Percentiles rank a stretch among this genome's conserved stretches.
These are phyloP conservation scores for Limonium bicolor DNA, from an alignment of 148 eudicot species.

Conservation along the genomic window DNA sequence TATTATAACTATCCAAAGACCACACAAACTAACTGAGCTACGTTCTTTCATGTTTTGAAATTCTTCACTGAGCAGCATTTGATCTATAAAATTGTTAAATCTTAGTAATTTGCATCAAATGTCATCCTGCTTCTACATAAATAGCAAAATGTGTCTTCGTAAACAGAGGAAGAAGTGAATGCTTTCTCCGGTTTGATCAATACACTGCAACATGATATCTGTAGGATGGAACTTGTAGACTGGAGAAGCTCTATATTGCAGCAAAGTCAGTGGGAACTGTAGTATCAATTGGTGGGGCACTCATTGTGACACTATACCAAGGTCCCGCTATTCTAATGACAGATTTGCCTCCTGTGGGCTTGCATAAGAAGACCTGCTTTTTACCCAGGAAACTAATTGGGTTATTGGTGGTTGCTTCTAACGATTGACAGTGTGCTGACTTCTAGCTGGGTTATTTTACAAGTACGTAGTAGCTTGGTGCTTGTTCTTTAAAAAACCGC, in stretches of 20 bases:
- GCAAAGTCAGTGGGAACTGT: conserved; percentile 29
- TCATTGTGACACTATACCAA: conserved; percentile 35
- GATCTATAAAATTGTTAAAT: too few species aligned
- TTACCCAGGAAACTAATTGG: conserved; percentile 30
- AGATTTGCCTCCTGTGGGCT: conserved; percentile 9
- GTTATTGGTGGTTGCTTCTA: conserved; percentile 54
- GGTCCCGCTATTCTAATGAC: conserved; percentile 32
- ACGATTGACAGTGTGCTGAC: conserved; percentile 32
- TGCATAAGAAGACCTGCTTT: conserved; percentile 12
- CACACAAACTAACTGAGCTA: too few species aligned
- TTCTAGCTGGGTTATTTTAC: conserved; percentile 47
- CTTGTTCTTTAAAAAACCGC: background rate
- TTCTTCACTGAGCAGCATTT: too few species aligned
- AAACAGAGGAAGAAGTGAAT: too few species aligned
- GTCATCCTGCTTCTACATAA: too few species aligned
- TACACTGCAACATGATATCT: too few species aligned
- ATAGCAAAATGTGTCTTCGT: too few species aligned
- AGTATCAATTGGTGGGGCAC: conserved; percentile 32
- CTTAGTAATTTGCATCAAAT: too few species aligned
- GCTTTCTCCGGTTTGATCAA: too few species aligned
- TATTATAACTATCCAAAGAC: too few species aligned
- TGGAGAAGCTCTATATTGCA: conserved; percentile 14
- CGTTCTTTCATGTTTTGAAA: too few species aligned
- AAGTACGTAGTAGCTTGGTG: conserved; percentile 33
- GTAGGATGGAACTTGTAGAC: conserved; percentile 38